phyloP scores from a whole-genome alignment of 2,329 filamentous ascomycete genomes.

The Microsporum ferrugineum region DNA sequence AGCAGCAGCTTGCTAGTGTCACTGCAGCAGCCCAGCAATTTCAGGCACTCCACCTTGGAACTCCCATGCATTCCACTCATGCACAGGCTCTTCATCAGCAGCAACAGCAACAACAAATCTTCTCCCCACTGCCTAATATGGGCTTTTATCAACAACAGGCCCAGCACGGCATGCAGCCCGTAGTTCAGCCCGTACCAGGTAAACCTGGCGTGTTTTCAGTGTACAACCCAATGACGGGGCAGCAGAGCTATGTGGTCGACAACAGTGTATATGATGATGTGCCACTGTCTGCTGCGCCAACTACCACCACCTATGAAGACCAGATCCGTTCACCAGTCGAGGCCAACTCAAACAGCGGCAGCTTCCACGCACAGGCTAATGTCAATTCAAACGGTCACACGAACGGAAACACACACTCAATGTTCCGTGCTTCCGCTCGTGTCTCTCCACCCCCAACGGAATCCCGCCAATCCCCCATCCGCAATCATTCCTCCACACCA shows the following conservation, averaged over 20 bases:
- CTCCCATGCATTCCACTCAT: conserved; percentile 18
- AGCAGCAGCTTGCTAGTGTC: conserved; percentile 79
- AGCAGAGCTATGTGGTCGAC: conserved; percentile 70
- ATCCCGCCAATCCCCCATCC: conserved; percentile 44
- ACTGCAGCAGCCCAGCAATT: conserved; percentile 76
- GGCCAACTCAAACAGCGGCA: conserved; percentile 41
- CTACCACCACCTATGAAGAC: background rate
- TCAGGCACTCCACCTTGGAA: conserved; percentile 60
- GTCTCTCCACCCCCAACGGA: conserved; percentile 71
- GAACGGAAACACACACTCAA: background rate
- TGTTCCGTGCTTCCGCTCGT: conserved; percentile 50
- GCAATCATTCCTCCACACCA: conserved; percentile 41
- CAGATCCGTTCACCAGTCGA: conserved; percentile 16
- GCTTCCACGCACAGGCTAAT: conserved; percentile 23
- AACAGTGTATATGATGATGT: conserved; percentile 44
- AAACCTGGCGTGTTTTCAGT: conserved; percentile 71
- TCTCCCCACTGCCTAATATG: conserved; percentile 38
- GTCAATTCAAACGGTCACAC: background rate
- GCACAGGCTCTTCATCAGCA: background rate
- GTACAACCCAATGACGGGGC: conserved; percentile 75
- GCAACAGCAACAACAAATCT: conserved; percentile 39
- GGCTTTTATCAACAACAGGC: conserved; percentile 55
- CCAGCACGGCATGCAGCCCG: conserved; percentile 54
- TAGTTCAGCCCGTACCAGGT: conserved; percentile 50
- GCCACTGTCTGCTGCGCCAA: conserved; percentile 16